Conservation (phyloP, 495 filamentous ascomycete genomes). For the Tuber umbilicatum region DNA sequence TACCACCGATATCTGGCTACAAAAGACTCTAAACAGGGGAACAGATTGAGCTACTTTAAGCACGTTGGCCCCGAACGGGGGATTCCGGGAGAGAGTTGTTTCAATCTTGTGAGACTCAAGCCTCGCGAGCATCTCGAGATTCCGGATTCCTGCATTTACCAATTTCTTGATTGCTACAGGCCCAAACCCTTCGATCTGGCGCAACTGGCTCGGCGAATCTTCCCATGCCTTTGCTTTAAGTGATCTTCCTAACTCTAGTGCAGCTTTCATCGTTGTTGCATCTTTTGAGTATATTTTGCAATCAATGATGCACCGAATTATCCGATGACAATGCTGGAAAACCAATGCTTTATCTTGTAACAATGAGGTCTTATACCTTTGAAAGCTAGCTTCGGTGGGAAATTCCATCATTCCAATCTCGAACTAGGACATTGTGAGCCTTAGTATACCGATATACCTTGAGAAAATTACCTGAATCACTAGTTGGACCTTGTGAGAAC, state of each 20-base stretch:
- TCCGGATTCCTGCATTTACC: slow-evolving; percentile 61
- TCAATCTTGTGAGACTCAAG: slow-evolving; percentile 68
- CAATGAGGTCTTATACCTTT: slow-evolving; percentile 57
- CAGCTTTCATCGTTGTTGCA: slow-evolving; percentile 58
- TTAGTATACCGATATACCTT: not conserved
- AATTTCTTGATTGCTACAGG: slow-evolving; percentile 71
- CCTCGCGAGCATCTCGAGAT: slow-evolving; percentile 62
- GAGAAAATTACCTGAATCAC: slow-evolving; percentile 59
- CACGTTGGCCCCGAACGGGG: slow-evolving; percentile 72
- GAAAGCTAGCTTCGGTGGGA: slow-evolving; percentile 55
- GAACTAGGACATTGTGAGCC: slow-evolving; percentile 18
- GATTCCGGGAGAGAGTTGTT: slow-evolving; percentile 65
- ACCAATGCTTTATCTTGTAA: slow-evolving; percentile 63
- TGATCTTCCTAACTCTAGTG: slow-evolving; percentile 71
- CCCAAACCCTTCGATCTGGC: slow-evolving; percentile 79
- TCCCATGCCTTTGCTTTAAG: slow-evolving; percentile 82
- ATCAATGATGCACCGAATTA: slow-evolving; percentile 80
- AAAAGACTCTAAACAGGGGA: slow-evolving; percentile 60
- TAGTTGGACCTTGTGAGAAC: slow-evolving; percentile 79
- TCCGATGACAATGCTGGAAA: slow-evolving; percentile 65
- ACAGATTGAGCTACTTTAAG: slow-evolving; percentile 61
- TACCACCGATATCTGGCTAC: slow-evolving; percentile 38
- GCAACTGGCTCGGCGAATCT: slow-evolving; percentile 71
- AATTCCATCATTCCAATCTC: slow-evolving; percentile 71
- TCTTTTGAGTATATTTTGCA: slow-evolving; percentile 66